These are phyloP conservation scores for Diversispora eburnea DNA, from an alignment of 192 early-diverging fungal genomes.

Conservation along the genomic window DNA sequence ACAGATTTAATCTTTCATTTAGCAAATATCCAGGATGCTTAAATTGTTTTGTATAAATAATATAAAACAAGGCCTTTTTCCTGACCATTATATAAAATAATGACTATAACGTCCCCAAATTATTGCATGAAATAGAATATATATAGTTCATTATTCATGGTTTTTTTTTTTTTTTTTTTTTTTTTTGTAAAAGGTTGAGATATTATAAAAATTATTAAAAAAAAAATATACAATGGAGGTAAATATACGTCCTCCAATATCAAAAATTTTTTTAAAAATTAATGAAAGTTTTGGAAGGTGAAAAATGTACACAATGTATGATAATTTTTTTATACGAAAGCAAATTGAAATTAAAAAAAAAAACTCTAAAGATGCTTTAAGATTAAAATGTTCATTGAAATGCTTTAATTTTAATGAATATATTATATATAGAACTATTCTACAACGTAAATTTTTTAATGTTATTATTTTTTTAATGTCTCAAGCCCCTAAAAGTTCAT, in stretches of 20 bases:
- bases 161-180: too few relatives aligned
- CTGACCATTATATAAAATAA: too few relatives aligned
- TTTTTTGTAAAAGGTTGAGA: too few relatives aligned
- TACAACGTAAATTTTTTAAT: not conserved
- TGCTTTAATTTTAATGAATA: not conserved
- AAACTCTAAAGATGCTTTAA: not conserved
- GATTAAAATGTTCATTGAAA: constrained; percentile 11
- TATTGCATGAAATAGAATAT: not conserved
- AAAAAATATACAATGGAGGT: too few relatives aligned
- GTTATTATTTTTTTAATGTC: constrained; percentile 9
- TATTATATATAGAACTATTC: not conserved
- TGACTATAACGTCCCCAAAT: not conserved
- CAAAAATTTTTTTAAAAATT: constrained; percentile 9
- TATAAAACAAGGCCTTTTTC: too few relatives aligned
- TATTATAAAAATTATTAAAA: too few relatives aligned
- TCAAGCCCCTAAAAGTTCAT: not conserved
- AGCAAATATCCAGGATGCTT: constrained; percentile 38
- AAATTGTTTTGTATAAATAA: not conserved
- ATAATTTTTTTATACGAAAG: not conserved
- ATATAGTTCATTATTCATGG: too few relatives aligned
- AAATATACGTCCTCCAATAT: too few relatives aligned
- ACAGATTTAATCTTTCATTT: constrained; percentile 55
- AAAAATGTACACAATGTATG: constrained; percentile 15
- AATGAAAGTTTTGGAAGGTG: constrained; percentile 1
- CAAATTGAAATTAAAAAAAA: not conserved